Percentiles rank a stretch among this genome's conserved stretches.
Evolutionary conservation across 345 rosid species (phyloP).

Genomic region (Anastatica hierochuntica): DNA sequence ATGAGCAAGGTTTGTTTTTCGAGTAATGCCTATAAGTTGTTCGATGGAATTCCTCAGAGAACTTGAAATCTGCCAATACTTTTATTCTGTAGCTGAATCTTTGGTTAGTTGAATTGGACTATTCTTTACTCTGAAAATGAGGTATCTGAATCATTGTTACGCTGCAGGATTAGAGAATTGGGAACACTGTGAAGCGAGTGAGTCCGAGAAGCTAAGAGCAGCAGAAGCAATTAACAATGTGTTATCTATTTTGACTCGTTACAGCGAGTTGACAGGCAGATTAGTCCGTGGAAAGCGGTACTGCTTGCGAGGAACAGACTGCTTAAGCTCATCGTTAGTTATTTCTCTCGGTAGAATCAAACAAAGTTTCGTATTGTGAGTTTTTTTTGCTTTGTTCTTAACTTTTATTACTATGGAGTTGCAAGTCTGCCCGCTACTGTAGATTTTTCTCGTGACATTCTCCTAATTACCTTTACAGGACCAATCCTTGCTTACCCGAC

Average conservation of each 20-base stretch:
- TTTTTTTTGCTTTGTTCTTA: no score
- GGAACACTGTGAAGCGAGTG: conserved; percentile 67
- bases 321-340: conserved; percentile 55
- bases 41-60: conserved; percentile 7
- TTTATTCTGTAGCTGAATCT: neutral
- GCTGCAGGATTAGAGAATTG: conserved; percentile 46
- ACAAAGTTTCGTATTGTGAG: conserved; percentile 99
- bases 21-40: neutral
- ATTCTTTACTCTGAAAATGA: no score
- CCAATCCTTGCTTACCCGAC: conserved; percentile 57
- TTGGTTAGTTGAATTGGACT: no score
- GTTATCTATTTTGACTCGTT: conserved; percentile 51
- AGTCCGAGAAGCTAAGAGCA: conserved; percentile 57
- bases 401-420: no score
- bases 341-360: conserved; percentile 99
- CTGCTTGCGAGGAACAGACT: conserved; percentile 33
- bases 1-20: conserved; percentile 17
- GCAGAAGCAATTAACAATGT: conserved; percentile 38
- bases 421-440: conserved; percentile 1
- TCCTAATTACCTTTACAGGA: conserved; percentile 42
- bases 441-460: conserved; percentile 6
- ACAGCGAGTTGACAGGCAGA: conserved; percentile 55
- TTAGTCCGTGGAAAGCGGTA: conserved; percentile 53
- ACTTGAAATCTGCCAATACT: neutral
- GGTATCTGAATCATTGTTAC: no score